Percentiles rank a stretch among this genome's conserved stretches.
These are phyloP conservation scores for Debaryomyces psychrophilus DNA, from an alignment of 1,139 yeast species.

Conservation along the genomic window DNA sequence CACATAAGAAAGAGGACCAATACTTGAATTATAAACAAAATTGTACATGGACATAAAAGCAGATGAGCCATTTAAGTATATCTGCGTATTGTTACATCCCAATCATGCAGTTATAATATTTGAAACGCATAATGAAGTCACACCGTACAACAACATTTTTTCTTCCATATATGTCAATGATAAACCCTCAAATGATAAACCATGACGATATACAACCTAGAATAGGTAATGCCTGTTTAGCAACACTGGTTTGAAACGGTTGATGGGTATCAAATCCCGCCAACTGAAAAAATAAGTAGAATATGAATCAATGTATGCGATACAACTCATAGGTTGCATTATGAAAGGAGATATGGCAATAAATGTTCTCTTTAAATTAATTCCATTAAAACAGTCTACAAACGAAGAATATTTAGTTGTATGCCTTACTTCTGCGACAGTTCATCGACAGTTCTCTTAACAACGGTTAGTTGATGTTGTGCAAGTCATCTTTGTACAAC, in stretches of 20 bases:
- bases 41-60: constrained; percentile 19
- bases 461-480: constrained; percentile 3
- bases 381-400: constrained; percentile 12
- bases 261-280: constrained; percentile 2
- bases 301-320: constrained; percentile 1
- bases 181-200: too few relatives aligned
- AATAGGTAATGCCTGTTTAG: constrained; percentile 3
- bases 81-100: constrained; percentile 14
- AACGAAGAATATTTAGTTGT: constrained; percentile 10
- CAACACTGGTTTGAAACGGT: constrained; percentile 6
- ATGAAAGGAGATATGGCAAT: constrained; percentile 1
- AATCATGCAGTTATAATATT: constrained; percentile 17
- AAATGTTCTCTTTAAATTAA: constrained; percentile 14
- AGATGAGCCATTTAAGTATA: constrained; percentile 7
- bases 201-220: constrained; percentile 8
- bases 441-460: constrained; percentile 8
- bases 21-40: constrained; percentile 19
- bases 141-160: constrained; percentile 13
- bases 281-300: constrained; percentile 5
- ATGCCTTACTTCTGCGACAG: background rate
- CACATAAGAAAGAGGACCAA: constrained; percentile 20
- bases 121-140: constrained; percentile 11
- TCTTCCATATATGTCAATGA: constrained; percentile 14
- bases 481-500: constrained; percentile 3
- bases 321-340: constrained; percentile 6